Evolutionary conservation across 495 filamentous ascomycete genomes (phyloP), one percentile per base, ranked within the genome.

Genomic region (Cryomyces antarcticus): DNA sequence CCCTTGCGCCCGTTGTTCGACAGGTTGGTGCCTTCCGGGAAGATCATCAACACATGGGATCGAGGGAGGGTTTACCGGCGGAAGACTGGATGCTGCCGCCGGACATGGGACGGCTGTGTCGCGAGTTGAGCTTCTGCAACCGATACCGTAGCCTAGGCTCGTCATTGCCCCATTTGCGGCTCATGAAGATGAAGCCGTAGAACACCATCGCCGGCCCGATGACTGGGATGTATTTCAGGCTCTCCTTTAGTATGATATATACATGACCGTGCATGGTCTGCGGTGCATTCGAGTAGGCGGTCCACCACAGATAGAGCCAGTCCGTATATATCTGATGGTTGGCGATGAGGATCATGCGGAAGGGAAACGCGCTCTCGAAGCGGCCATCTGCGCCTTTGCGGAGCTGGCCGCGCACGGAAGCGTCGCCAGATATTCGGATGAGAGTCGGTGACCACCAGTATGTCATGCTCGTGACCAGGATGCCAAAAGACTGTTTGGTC

Each of bases 221-320:
- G 29, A 88, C 52, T 7, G 82, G 82, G 17, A 87, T 73, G 38
- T 70, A 76, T 56, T 81, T 83, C 43, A 89, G 64, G 4, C 75
- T 80, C 60, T 89, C 80, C 54, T 87, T 87, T 10, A 88, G 59
- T 51, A 89, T 84, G 48, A 89, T 87, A 58, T 77, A 88, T 45
- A 89, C 62, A 43, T 81, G 77, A n/a, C 83, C 83, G 46, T 86
- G 81, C 68, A 80, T 78, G 36, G 65, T 60, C 1, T 24, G 17
- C 17, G 17, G 17, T 24, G 17, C 17, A 27, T 75, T 70, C 27
- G 82, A 76, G 49, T 88, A 89, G 24, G 77, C 77, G 12, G 80
- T 72, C 81, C 82, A 89, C 82, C 82, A 89, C 9, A 89, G 65
- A 54, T 89, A 89, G 7, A 88, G 57, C 82, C 82, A 89, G 60